Evolutionary conservation across 2,329 filamentous ascomycete species (phyloP), one percentile per base, ranked within the genome.

Genomic region (Alternaria triticimaculans): DNA sequence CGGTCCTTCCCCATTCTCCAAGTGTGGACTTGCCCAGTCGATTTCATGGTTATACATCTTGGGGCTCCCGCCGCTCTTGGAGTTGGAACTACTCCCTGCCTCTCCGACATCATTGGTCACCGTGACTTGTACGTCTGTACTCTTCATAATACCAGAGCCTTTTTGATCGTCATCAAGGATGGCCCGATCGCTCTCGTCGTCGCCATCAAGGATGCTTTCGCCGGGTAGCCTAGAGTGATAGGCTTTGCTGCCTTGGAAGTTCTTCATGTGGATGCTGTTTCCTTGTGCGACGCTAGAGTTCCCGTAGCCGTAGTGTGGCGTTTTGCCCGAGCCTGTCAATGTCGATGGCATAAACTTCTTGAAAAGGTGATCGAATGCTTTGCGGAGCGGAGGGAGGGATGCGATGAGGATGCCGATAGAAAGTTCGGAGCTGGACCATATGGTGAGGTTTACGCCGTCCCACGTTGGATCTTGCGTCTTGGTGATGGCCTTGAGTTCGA

Each of bases 121-220:
- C 3, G 66, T 69, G 18, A 74, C 71, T 48, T 72, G 60, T 11
- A 76, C 71, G 30, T 70, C 60, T 12, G 70, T 74, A 1, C 72
- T 74, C 54, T 74, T 73, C 58, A 67, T 66, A 14, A 76, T 76
- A 8, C 73, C 71, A 5, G 58, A 26, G 2, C 59, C 46, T 26
- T 72, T 72, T 20, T 65, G 60, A n/a, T 71, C 70, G 3, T 66
- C 65, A 1, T 72, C 68, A 6, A 76, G 26, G 6, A 76, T 74
- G 3, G 71, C 72, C 12, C 70, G 67, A 60, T 76, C 73, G 53
- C 73, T 76, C 18, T 74, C 72, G 37, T 69, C 68, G 43, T 75
- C 71, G 6, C 58, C 62, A n/a, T 73, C 71, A 2, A 74, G 54
- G n/a, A 68, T 55, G 14, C 68, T 73, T 28, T 76, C 73, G 7